Evolutionary conservation across 306 rosid species (phyloP), one percentile per base, ranked within the genome.

Genomic region (Lablab purpureus): DNA sequence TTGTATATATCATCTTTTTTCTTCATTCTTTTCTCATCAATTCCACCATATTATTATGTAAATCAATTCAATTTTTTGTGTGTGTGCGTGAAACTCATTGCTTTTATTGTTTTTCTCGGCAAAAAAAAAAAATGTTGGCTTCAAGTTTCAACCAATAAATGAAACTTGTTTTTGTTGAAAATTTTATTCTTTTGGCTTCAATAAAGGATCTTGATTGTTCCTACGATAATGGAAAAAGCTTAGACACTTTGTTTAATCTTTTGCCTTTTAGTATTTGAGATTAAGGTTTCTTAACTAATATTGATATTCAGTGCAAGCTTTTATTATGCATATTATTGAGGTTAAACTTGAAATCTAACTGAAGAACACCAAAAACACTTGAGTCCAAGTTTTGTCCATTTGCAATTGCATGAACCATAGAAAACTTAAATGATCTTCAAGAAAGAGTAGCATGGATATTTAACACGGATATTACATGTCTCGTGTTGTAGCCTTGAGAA

Each of bases 401-500:
- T 17, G 27, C 67, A 67, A 54, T 22, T 67, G 32, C 34, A 54
- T 68, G 50, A 58, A 46, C 10, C 60, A 27, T 77, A 37, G 21
- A n/a, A 37, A 67, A 43, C 58, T 0, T 22, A 25, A 54, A 40
- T 65, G 47, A 45, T 56, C 9, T 77, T 14, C 1, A 69, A 19
- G 76, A 30, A 41, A 43, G 50, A 40, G 43, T 68, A 12, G 10
- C 45, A 40, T 40, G 45, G 45, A 37, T 37, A 7, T 37, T 37
- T 37, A 37, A 78, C 71, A 28, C 4, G 49, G 36, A 14, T 54
- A 7, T 21, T 19, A 19, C 36, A 13, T 52, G 67, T 40, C 3
- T 70, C 3, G 2, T 46, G 74, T 78, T 83, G 81, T 86, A 96
- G 98, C 97, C 62, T 78, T 85, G 81, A 93, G 97, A 89, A 87